Evolutionary conservation across 768 basidiomycete species (phyloP).

Genomic region (Mycena venus): DNA sequence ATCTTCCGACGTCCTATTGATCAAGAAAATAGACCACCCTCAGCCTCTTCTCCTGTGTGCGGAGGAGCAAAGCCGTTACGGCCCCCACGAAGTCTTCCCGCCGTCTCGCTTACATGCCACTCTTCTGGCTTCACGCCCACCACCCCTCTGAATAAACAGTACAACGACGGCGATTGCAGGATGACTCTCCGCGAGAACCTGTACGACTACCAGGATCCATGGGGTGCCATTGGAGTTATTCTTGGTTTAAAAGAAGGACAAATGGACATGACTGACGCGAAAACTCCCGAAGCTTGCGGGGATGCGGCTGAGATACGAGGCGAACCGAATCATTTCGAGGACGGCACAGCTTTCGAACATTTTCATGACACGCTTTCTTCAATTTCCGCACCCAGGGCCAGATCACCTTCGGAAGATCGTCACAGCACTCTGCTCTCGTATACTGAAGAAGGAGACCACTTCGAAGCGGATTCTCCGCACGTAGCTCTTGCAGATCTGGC

Average conservation of each 20-base stretch:
- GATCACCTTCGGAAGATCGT: too few species aligned
- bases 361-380: not conserved
- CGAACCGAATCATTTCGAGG: not conserved
- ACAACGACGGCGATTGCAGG: slow-evolving; percentile 47
- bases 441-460: not conserved
- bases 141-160: not conserved
- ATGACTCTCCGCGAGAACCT: slow-evolving; percentile 37
- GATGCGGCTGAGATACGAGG: not conserved
- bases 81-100: not conserved
- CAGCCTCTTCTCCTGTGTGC: not conserved
- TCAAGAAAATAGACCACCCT: not conserved
- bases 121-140: not conserved
- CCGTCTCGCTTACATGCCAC: slow-evolving; percentile 11
- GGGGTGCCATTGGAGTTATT: slow-evolving; percentile 58
- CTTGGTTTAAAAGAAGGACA: slow-evolving; percentile 45
- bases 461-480: not conserved
- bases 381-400: not conserved
- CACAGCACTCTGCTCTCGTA: not conserved
- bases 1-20: not conserved
- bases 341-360: not conserved
- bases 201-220: slow-evolving; percentile 59
- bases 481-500: not conserved
- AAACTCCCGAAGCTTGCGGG: not conserved
- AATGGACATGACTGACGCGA: not conserved
- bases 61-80: not conserved